phyloP scores from a whole-genome alignment of 306 rosid genomes.

The Trifolium subterraneum region DNA sequence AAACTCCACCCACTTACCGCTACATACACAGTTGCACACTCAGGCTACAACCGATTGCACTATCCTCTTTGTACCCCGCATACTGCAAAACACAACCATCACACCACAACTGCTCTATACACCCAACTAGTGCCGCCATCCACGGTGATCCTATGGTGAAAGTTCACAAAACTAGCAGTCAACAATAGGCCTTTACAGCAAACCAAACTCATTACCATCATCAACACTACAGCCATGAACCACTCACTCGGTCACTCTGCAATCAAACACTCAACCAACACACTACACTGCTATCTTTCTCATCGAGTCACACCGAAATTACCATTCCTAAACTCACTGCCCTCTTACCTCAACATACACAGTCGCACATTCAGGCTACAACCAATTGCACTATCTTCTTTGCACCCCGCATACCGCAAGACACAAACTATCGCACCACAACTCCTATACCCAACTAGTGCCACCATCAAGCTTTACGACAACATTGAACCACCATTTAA shows the following conservation, averaged over 20 bases:
- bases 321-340: background rate
- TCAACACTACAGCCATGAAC: background rate
- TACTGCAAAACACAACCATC: background rate
- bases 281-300: background rate
- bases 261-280: background rate
- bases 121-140: too few species aligned
- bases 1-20: too few species aligned
- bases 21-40: too few species aligned
- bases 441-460: background rate
- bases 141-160: background rate
- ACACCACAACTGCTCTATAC: too few species aligned
- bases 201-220: background rate
- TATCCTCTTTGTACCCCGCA: too few species aligned
- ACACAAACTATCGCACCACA: background rate
- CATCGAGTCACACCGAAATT: background rate
- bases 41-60: too few species aligned
- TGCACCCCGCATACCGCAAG: background rate
- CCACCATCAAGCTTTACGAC: background rate
- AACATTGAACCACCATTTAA: background rate
- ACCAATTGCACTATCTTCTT: background rate
- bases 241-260: background rate
- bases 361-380: background rate
- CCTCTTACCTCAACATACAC: background rate
- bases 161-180: background rate
- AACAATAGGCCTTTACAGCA: background rate